Conservation (phyloP, 129 eudicot genomes). For the Deinandra increscens region DNA sequence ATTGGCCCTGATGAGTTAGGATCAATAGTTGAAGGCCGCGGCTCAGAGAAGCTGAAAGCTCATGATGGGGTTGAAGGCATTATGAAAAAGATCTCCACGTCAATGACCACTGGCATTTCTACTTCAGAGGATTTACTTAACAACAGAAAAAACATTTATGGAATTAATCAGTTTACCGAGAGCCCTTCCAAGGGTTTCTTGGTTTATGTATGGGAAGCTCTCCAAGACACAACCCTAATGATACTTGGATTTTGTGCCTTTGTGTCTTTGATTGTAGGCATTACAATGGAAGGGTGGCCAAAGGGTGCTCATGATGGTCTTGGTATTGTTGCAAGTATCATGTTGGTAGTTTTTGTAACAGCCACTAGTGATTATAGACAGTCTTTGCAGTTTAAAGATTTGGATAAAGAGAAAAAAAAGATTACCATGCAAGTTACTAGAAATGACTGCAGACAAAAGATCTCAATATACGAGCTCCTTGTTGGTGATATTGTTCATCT, state of each 20-base stretch:
- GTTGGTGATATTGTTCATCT: slow-evolving; percentile 90
- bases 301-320: slow-evolving; percentile 94
- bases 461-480: slow-evolving; percentile 72
- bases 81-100: slow-evolving; percentile 61
- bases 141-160: slow-evolving; percentile 58
- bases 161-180: slow-evolving; percentile 75
- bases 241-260: slow-evolving; percentile 81
- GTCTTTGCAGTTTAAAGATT: slow-evolving; percentile 78
- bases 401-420: slow-evolving; percentile 92
- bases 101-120: slow-evolving; percentile 51
- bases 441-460: slow-evolving; percentile 75
- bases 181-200: slow-evolving; percentile 80
- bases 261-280: slow-evolving; percentile 80
- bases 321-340: slow-evolving; percentile 73
- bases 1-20: slow-evolving; percentile 85
- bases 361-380: slow-evolving; percentile 88
- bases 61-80: slow-evolving; percentile 89
- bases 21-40: slow-evolving; percentile 86
- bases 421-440: slow-evolving; percentile 72
- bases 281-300: slow-evolving; percentile 88
- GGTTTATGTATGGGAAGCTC: slow-evolving; percentile 45
- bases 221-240: slow-evolving; percentile 59
- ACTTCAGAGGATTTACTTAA: slow-evolving; percentile 53
- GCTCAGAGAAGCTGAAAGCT: slow-evolving; percentile 55
- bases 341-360: slow-evolving; percentile 76